phyloP scores from a whole-genome alignment of 1,284 basidiomycete genomes.

The Ceraceosorus bombacis region DNA sequence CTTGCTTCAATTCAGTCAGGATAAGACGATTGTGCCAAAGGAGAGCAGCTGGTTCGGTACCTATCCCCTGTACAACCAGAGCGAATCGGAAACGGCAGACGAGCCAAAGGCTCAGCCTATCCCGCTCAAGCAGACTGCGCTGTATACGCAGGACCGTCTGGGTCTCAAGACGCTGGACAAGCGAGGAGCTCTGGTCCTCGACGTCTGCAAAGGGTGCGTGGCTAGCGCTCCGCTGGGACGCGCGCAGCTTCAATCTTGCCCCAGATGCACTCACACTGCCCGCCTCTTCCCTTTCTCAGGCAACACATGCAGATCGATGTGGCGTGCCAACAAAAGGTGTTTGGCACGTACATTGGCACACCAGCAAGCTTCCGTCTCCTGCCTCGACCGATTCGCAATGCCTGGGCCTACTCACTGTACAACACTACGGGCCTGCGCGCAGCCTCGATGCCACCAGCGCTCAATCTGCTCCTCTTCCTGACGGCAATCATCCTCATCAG shows the following conservation, averaged over 20 bases:
- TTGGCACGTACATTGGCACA: conserved; percentile 26
- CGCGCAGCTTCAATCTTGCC: background rate
- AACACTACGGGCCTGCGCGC: background rate
- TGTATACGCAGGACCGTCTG: conserved; percentile 82
- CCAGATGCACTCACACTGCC: background rate
- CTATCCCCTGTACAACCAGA: conserved; percentile 28
- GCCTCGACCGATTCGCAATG: background rate
- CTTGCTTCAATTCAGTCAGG: conserved; percentile 43
- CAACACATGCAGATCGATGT: conserved; percentile 42
- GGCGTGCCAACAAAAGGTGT: conserved; percentile 38
- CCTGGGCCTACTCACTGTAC: background rate
- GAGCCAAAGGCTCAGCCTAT: conserved; percentile 50
- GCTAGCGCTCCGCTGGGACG: background rate
- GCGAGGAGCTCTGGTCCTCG: conserved; percentile 52
- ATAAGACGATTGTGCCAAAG: conserved; percentile 39
- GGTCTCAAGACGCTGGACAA: conserved; percentile 71
- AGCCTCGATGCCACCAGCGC: background rate
- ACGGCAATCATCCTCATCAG: background rate
- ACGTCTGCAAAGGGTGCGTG: conserved; percentile 5
- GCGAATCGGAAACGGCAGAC: conserved; percentile 3
- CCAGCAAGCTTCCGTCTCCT: background rate
- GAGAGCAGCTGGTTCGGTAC: conserved; percentile 42
- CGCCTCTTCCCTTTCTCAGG: conserved; percentile 12
- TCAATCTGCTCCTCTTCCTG: background rate
- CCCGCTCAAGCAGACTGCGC: conserved; percentile 64